Evolutionary conservation across 208 protist species (phyloP).

Genomic region (Trypanosoma boissoni): DNA sequence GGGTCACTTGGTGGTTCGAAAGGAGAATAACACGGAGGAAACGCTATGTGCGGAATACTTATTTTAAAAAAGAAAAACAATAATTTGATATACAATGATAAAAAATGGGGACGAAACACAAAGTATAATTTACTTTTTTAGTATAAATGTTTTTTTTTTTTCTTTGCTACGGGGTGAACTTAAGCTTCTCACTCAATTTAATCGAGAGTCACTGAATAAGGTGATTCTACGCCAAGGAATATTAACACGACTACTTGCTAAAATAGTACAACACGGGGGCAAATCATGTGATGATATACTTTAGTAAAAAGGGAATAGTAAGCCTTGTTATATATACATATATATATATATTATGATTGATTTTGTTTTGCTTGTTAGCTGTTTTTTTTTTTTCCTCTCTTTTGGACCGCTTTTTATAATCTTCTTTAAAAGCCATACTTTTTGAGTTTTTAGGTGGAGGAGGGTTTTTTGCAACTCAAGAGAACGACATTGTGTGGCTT

Average conservation of each 20-base stretch:
- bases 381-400: neutral
- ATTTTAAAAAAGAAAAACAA: constrained; percentile 31
- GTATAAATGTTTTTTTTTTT: constrained; percentile 11
- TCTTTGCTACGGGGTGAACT: constrained; percentile 2
- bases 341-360: neutral
- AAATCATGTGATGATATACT: too few species aligned
- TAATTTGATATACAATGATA: neutral
- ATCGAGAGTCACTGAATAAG: too few species aligned
- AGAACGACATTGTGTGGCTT: too few species aligned
- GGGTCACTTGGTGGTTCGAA: constrained; percentile 53
- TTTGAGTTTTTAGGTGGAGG: neutral
- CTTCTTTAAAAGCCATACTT: too few species aligned
- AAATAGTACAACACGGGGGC: too few species aligned
- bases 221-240: too few species aligned
- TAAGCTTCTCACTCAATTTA: too few species aligned
- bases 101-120: neutral
- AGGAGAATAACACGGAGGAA: constrained; percentile 37
- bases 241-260: too few species aligned
- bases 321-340: neutral
- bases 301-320: too few species aligned
- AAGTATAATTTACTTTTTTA: too few species aligned
- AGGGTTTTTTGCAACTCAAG: neutral
- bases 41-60: constrained; percentile 60
- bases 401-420: neutral
- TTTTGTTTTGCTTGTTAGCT: neutral